A percentile compares a stretch with the other conserved stretches of the same genome.
phyloP scores from a whole-genome alignment of 805 yeast genomes.

The Kazachstania kunashirensis region DNA sequence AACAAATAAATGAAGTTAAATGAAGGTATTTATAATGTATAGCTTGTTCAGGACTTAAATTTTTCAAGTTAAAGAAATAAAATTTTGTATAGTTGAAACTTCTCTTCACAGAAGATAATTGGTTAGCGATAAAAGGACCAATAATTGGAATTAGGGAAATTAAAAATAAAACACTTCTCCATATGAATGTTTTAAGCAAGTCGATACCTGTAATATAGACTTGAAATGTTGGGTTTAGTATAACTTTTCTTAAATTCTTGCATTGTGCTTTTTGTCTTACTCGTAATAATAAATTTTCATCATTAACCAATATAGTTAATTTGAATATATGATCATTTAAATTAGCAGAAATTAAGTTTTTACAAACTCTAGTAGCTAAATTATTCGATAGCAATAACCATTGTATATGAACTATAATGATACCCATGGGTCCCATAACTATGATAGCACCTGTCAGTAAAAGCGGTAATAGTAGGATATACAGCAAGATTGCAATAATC shows the following conservation, averaged over 20 bases:
- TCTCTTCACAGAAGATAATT: slow-evolving; percentile 22
- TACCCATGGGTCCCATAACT: slow-evolving; percentile 28
- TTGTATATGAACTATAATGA: slow-evolving; percentile 23
- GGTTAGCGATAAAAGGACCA: slow-evolving; percentile 27
- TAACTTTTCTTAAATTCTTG: not conserved
- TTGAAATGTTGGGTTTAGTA: slow-evolving; percentile 4
- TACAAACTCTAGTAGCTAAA: slow-evolving; percentile 17
- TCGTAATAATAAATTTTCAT: slow-evolving; percentile 2
- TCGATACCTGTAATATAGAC: slow-evolving; percentile 11
- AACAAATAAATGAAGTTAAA: slow-evolving; percentile 34
- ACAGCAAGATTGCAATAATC: slow-evolving; percentile 16
- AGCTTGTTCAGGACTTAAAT: slow-evolving; percentile 22
- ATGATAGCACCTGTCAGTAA: slow-evolving; percentile 6
- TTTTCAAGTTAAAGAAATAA: slow-evolving; percentile 15
- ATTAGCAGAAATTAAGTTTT: slow-evolving; percentile 18
- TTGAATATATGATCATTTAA: slow-evolving; percentile 12
- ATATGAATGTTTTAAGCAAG: slow-evolving; percentile 4
- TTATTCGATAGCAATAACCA: slow-evolving; percentile 25
- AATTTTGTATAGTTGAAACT: slow-evolving; percentile 20
- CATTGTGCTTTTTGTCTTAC: slow-evolving; percentile 4
- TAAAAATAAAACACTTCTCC: slow-evolving; percentile 4
- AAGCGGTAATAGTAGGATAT: slow-evolving; percentile 22
- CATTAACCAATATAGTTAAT: not conserved
- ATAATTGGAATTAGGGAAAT: slow-evolving; percentile 28
- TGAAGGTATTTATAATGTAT: slow-evolving; percentile 29